Conservation (phyloP, 2,329 filamentous ascomycete genomes). For the Colletotrichum camelliae region DNA sequence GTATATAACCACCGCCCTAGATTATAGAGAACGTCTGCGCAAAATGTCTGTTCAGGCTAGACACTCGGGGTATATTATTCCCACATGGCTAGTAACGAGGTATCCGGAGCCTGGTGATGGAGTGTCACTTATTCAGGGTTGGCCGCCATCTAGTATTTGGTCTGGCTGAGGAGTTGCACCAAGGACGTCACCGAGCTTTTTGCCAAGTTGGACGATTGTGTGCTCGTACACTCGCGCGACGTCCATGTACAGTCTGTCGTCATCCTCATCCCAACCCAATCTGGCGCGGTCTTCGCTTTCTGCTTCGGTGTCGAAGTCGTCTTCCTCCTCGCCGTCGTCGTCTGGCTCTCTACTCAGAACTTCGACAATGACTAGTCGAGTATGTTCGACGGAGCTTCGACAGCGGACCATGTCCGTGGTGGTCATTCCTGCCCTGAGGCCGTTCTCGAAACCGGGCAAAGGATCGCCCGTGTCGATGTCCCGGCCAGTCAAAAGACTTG, state of each 20-base stretch:
- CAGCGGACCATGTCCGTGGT: constrained; percentile 87
- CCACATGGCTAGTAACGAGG: background rate
- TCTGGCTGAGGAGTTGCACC: background rate
- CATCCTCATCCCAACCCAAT: constrained; percentile 42
- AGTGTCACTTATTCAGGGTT: background rate
- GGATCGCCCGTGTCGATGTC: constrained; percentile 69
- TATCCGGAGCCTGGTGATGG: background rate
- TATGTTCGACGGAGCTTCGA: constrained; percentile 80
- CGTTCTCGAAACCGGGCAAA: constrained; percentile 74
- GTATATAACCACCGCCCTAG: background rate
- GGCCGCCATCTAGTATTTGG: background rate
- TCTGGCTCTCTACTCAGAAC: constrained; percentile 58
- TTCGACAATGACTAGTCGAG: constrained; percentile 73
- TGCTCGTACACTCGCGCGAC: constrained; percentile 80
- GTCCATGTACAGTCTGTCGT: constrained; percentile 66
- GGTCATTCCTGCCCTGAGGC: constrained; percentile 70
- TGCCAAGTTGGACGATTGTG: constrained; percentile 77
- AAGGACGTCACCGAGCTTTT: constrained; percentile 59
- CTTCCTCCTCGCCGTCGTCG: constrained; percentile 36
- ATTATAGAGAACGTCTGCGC: background rate
- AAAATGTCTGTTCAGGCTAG: background rate
- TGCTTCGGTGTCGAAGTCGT: constrained; percentile 28
- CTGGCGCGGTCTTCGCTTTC: constrained; percentile 40
- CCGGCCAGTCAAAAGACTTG: constrained; percentile 72
- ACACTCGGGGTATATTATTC: background rate